Conservation (phyloP, 192 early-diverging fungal genomes). For the Coemansia javaensis region DNA sequence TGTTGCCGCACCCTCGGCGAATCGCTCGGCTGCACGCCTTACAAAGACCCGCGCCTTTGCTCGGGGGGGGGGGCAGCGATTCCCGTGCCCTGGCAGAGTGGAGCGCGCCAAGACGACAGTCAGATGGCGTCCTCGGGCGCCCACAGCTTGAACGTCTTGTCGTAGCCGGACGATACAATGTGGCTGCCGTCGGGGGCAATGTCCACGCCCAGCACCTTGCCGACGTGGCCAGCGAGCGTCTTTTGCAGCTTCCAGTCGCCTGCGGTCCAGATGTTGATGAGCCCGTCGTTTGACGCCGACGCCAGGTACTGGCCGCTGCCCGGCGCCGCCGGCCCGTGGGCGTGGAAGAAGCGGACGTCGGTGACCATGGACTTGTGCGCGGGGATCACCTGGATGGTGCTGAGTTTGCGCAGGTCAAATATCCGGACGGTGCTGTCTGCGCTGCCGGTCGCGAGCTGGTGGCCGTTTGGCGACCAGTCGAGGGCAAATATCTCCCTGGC, state of each 20-base stretch:
- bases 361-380: slow-evolving; percentile 89
- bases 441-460: slow-evolving; percentile 85
- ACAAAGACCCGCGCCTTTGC: too few relatives aligned
- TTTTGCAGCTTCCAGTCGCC: slow-evolving; percentile 92
- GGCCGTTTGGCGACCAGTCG: slow-evolving; percentile 92
- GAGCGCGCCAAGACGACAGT: too few relatives aligned
- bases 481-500: slow-evolving; percentile 82
- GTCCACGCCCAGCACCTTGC: slow-evolving; percentile 87
- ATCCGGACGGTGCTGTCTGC: slow-evolving; percentile 89
- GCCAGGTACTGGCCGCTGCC: slow-evolving; percentile 86
- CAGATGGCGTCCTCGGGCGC: slow-evolving; percentile 52
- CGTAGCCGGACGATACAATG: slow-evolving; percentile 82
- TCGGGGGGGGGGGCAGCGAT: too few relatives aligned
- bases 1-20: too few relatives aligned
- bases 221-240: slow-evolving; percentile 79
- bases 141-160: slow-evolving; percentile 95
- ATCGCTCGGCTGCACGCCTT: too few relatives aligned
- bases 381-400: slow-evolving; percentile 76
- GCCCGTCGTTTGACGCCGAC: slow-evolving; percentile 80
- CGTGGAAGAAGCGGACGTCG: slow-evolving; percentile 67
- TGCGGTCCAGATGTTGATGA: slow-evolving; percentile 87
- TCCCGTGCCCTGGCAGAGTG: too few relatives aligned
- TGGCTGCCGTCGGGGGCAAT: slow-evolving; percentile 72
- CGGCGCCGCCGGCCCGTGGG: too few relatives aligned
- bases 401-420: slow-evolving; percentile 83